These are phyloP conservation scores for Fagopyrum homotropicum DNA, from an alignment of 148 eudicot genomes.

Conservation along the genomic window DNA sequence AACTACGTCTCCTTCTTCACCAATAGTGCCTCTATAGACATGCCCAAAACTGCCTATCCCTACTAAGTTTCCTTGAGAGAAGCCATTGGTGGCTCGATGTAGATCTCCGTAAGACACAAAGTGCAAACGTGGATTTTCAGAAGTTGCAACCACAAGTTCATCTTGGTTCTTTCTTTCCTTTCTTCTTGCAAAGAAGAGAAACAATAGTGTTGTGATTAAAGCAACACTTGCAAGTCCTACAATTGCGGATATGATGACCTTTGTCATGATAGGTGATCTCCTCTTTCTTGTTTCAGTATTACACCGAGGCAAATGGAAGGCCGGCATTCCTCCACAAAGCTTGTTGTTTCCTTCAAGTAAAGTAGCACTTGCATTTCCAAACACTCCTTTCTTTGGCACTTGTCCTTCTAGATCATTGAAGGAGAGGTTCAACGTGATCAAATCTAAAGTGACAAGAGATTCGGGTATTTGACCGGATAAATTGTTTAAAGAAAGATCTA, in stretches of 20 bases:
- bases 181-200: not conserved
- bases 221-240: not conserved
- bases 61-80: constrained; percentile 4
- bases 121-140: too few relatives aligned
- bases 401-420: too few relatives aligned
- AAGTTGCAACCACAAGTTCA: too few relatives aligned
- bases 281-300: not conserved
- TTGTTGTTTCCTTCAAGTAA: too few relatives aligned
- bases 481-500: constrained; percentile 19
- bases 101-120: constrained; percentile 18
- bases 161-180: not conserved
- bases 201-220: not conserved
- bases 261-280: not conserved
- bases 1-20: not conserved
- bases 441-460: not conserved
- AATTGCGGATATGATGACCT: not conserved
- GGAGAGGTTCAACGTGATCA: not conserved
- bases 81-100: constrained; percentile 18
- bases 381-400: too few relatives aligned
- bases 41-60: constrained; percentile 6
- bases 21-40: constrained; percentile 1
- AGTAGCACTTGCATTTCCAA: too few relatives aligned
- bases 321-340: constrained; percentile 16
- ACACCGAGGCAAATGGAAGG: constrained; percentile 16
- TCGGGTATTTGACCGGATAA: constrained; percentile 19